Conservation (phyloP, 352 stramenopile genomes). For the Globisporangium radiosum region DNA sequence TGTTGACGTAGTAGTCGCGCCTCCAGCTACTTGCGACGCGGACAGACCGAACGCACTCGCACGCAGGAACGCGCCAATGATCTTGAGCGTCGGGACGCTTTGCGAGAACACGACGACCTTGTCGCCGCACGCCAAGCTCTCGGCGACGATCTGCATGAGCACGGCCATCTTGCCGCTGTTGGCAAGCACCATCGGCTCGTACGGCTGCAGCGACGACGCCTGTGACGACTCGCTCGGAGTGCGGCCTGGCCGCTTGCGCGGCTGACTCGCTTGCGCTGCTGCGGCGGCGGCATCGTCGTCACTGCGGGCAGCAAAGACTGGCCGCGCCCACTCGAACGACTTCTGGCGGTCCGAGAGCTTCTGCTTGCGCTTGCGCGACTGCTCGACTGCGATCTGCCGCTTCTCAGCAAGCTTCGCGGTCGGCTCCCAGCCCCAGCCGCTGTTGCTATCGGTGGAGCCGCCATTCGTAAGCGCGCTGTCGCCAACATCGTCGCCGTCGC, state of each 20-base stretch:
- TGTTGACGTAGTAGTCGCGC: slow-evolving; percentile 1
- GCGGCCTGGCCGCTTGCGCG: background rate
- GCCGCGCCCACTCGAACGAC: slow-evolving; percentile 61
- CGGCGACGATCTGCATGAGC: slow-evolving; percentile 63
- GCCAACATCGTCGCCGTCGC: slow-evolving; percentile 20
- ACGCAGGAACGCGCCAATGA: slow-evolving; percentile 67
- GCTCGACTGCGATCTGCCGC: slow-evolving; percentile 34
- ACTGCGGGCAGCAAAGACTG: slow-evolving; percentile 19
- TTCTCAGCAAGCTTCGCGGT: slow-evolving; percentile 55
- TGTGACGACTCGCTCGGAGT: background rate
- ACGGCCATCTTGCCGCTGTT: slow-evolving; percentile 82
- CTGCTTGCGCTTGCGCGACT: slow-evolving; percentile 47
- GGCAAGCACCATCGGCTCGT: slow-evolving; percentile 43
- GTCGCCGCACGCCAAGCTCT: slow-evolving; percentile 67
- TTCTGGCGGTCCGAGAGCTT: slow-evolving; percentile 56
- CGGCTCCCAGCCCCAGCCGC: slow-evolving; percentile 61
- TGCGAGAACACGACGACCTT: slow-evolving; percentile 88
- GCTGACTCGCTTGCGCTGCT: background rate
- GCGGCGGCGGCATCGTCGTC: background rate
- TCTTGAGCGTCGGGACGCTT: slow-evolving; percentile 78
- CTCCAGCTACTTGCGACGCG: slow-evolving; percentile 17
- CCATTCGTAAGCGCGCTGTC: background rate
- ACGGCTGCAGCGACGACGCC: slow-evolving; percentile 4
- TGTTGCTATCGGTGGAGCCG: slow-evolving; percentile 12
- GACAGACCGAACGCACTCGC: slow-evolving; percentile 33